phyloP scores from a whole-genome alignment of 1,139 yeast genomes.

The Diutina pseudorugosa region DNA sequence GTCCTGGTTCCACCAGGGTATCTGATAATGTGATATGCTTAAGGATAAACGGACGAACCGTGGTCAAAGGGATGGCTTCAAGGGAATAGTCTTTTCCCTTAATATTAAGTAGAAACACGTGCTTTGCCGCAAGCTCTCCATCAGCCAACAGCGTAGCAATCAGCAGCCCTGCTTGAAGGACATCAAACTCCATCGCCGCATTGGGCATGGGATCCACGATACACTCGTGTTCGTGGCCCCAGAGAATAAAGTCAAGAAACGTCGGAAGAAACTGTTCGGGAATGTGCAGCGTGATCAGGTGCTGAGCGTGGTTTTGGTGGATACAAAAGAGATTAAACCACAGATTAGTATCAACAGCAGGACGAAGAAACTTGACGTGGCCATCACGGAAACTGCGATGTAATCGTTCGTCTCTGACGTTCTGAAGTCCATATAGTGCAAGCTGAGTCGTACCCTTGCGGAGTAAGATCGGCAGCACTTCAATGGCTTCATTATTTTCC shows the following conservation, averaged over 20 bases:
- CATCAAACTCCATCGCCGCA: slow-evolving; percentile 58
- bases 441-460: slow-evolving; percentile 74
- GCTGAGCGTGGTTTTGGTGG: slow-evolving; percentile 84
- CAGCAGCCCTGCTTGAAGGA: slow-evolving; percentile 89
- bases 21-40: slow-evolving; percentile 44
- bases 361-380: slow-evolving; percentile 66
- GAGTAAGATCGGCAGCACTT: slow-evolving; percentile 66
- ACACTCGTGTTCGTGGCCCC: slow-evolving; percentile 99
- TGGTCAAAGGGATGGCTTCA: slow-evolving; percentile 53
- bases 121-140: slow-evolving; percentile 70
- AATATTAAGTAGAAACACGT: slow-evolving; percentile 59
- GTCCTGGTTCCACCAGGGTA: slow-evolving; percentile 49
- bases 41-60: slow-evolving; percentile 80
- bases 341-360: slow-evolving; percentile 41
- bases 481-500: slow-evolving; percentile 60
- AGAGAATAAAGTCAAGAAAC: slow-evolving; percentile 68
- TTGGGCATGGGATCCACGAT: slow-evolving; percentile 59
- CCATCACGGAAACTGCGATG: slow-evolving; percentile 76
- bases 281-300: slow-evolving; percentile 67
- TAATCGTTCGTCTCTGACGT: slow-evolving; percentile 80
- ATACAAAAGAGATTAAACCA: slow-evolving; percentile 85
- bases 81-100: slow-evolving; percentile 46
- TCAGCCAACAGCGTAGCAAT: slow-evolving; percentile 85
- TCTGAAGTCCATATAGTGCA: slow-evolving; percentile 82
- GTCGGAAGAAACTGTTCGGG: slow-evolving; percentile 80